Conservation (phyloP, 2,329 filamentous ascomycete genomes). For the Trichoderma endophyticum region DNA sequence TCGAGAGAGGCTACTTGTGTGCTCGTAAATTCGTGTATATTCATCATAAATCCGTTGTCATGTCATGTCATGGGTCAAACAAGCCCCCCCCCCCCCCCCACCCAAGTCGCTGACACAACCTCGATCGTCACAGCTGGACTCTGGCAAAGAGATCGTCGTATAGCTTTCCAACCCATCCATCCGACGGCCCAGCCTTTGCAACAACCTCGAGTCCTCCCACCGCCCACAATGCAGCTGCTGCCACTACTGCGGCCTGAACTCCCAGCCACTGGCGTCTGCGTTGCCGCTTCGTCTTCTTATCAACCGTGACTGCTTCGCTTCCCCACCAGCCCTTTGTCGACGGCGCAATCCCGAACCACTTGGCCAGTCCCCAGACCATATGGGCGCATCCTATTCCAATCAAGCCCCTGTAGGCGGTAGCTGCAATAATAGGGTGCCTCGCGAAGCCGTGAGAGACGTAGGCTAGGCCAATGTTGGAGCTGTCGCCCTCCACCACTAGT, state of each 20-base stretch:
- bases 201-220: conserved; percentile 77
- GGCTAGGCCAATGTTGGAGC: conserved; percentile 77
- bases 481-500: conserved; percentile 73
- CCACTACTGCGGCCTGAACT: conserved; percentile 62
- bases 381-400: conserved; percentile 69
- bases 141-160: conserved; percentile 65
- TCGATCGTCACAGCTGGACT: conserved; percentile 29
- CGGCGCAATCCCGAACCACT: conserved; percentile 69
- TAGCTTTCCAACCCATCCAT: conserved; percentile 75
- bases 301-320: conserved; percentile 41
- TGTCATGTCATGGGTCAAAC: neutral
- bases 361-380: conserved; percentile 80
- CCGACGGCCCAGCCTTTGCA: conserved; percentile 63
- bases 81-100: too few species aligned
- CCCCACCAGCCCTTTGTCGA: conserved; percentile 48
- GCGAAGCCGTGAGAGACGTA: conserved; percentile 86
- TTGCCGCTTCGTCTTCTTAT: conserved; percentile 50
- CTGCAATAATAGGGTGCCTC: conserved; percentile 63
- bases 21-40: conserved; percentile 9
- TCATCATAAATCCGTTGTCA: neutral
- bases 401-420: conserved; percentile 65
- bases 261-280: conserved; percentile 66
- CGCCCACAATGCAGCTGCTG: conserved; percentile 69
- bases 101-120: neutral
- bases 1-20: neutral